Evolutionary conservation across 441 rosid genomes (phyloP), one percentile per base, ranked within the genome.

Genomic region (Cnidoscolus chayamansa): DNA sequence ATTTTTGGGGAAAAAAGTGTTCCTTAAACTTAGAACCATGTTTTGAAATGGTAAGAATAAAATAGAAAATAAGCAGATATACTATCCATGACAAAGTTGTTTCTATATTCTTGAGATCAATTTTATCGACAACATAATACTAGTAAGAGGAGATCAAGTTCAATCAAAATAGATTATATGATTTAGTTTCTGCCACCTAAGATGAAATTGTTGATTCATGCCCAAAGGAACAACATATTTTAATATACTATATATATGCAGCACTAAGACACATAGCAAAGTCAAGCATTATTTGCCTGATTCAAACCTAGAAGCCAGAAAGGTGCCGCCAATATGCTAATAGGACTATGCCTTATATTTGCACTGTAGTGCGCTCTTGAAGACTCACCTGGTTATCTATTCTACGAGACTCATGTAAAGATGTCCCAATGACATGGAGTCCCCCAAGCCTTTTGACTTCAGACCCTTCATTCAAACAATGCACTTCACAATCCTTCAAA

Each of bases 391-490:
- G 98, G 70, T 94, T 92, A 89, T 94, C 98, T 76, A 92, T 94
- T 84, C 98, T 90, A 72, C 98, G 91, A 64, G 98, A 94, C 74
- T 94, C 98, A 19, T 94, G 97, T 86, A 94, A 83, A 71, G 98
- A 94, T 81, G 98, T 92, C 37, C 98, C 98, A 61, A 89, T 87
- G 65, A 94, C 98, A 81, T 94, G 98, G 75, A 94, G 97, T 48
- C 98, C 98, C 75, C 98, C 98, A 64, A 94, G 96, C 74, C 85
- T 84, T 84, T 92, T 94, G 72, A 94, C 98, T 83, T 94, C 97
- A 77, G 86, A 85, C 63, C 98, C 98, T 84, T 94, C 98, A 76
- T 72, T 82, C 77, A 76, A 83, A 84, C 91, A 90, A 77, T 94
- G 97, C 67, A 71, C 88, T 90, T 92, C 97, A 79, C 98, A 94